Conservation (phyloP, 73 alveolate species). For the Tetrahymena elliotti region DNA sequence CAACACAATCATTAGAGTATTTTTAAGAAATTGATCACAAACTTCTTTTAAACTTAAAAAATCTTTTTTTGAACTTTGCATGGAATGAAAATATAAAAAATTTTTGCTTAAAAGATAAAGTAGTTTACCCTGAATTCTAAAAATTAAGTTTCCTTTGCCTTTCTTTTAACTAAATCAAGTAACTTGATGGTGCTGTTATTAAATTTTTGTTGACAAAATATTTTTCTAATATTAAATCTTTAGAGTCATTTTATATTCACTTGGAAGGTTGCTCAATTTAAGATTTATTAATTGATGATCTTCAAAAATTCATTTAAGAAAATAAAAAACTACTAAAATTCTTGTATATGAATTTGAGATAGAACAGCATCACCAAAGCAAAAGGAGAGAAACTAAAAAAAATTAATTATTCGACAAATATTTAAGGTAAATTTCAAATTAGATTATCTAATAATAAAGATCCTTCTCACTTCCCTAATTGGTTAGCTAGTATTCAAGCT, state of each 20-base stretch:
- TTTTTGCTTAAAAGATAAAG: neutral
- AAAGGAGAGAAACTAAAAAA: neutral
- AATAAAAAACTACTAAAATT: neutral
- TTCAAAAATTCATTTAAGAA: too few species aligned
- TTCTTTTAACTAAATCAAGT: neutral
- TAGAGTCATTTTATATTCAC: too few species aligned
- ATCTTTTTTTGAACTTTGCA: neutral
- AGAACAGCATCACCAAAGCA: neutral
- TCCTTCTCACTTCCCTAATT: too few species aligned
- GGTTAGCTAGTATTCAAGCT: neutral
- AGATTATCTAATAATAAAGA: too few species aligned
- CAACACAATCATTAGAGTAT: neutral
- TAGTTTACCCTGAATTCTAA: neutral
- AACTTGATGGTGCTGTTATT: neutral
- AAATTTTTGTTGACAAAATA: neutral
- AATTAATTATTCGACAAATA: neutral
- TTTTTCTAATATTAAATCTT: neutral
- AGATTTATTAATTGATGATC: neutral
- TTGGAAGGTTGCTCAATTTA: neutral
- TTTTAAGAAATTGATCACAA: too few species aligned
- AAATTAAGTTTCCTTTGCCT: neutral
- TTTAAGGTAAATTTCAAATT: neutral
- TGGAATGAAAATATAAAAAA: neutral
- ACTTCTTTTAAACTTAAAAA: too few species aligned
- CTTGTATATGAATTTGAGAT: neutral